Base-by-base conservation (phyloP, 306 rosid genomes). In the Inga leiocalycina region DNA sequence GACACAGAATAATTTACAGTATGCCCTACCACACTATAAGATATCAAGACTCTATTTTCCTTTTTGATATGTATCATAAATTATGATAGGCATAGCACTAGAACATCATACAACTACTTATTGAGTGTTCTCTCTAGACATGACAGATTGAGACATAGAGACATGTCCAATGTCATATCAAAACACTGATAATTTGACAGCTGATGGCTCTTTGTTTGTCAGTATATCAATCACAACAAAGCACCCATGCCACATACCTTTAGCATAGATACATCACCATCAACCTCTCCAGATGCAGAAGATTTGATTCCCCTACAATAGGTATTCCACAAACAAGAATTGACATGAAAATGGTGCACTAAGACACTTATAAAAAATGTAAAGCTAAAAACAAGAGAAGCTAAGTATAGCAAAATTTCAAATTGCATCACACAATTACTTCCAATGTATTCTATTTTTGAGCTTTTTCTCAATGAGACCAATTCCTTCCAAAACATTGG, bases 401-500 rank as follows among this genome's bases (percentile, higher is more conserved):
- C 67, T 71, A 66, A 43, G 82, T 70, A 80, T 83, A 71, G 37
- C 24, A 24, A 65, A 83, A 51, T 20, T 76, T 51, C 74, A 81
- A 80, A 79, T 51, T 78, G 75, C 8, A 12, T 71, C 82, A 86
- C 83, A 80, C 37, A 30, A 87, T 91, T 97, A 97, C 99, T 94
- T 97, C 98, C 99, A 97, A 78, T 86, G 97, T 83, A 97, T 94
- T 80, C 91, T 92, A 89, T 97, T 97, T 87, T 97, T 97, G 71
- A 94, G 89, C 82, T 91, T 97, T 91, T 97, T 97, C 91, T 97
- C 99, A 22, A 97, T 97, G 83, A 97, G 99, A 80, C 97, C 99
- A 85, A 97, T 90, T 89, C 99, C 99, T 90, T 97, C 99, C 91
- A 97, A 83, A 81, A 97, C 99, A 83, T 97, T 97, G 75, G 99